These are phyloP conservation scores for Fusarium sp. DNA, from an alignment of 2,329 filamentous ascomycete species.

Conservation along the genomic window DNA sequence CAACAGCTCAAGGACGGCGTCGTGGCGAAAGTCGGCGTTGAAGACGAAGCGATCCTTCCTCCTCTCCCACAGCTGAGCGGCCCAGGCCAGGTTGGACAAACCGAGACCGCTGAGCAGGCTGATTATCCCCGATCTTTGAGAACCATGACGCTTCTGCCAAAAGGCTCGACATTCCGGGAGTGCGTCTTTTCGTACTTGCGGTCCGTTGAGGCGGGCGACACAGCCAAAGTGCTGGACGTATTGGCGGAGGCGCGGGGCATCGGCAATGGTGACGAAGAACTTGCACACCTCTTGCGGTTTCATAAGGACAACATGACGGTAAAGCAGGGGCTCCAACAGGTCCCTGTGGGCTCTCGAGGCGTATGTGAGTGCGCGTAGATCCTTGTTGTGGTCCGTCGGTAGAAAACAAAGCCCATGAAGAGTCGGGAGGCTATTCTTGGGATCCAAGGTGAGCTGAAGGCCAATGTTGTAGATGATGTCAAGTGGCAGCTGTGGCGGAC, in stretches of 20 bases:
- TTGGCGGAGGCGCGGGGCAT: constrained; percentile 24
- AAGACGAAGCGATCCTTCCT: constrained; percentile 25
- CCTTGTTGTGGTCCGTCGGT: background rate
- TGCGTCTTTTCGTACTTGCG: background rate
- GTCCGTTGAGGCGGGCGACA: background rate
- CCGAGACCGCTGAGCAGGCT: constrained; percentile 7
- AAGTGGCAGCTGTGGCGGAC: constrained; percentile 17
- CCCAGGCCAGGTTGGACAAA: constrained; percentile 20
- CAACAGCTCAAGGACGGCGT: constrained; percentile 27
- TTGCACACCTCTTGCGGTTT: constrained; percentile 12
- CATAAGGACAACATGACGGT: constrained; percentile 23
- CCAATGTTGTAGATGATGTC: constrained; percentile 30
- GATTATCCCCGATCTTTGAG: constrained; percentile 19
- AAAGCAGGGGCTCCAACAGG: constrained; percentile 33
- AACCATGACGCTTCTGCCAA: constrained; percentile 13
- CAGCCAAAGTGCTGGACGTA: constrained; percentile 22
- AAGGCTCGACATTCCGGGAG: constrained; percentile 9
- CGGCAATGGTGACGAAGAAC: constrained; percentile 25
- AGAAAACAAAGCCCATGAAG: background rate
- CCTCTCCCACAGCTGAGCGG: constrained; percentile 18
- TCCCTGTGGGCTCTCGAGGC: constrained; percentile 20
- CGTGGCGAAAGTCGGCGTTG: constrained; percentile 27
- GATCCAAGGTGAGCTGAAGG: background rate
- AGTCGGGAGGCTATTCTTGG: background rate
- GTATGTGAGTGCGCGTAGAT: constrained; percentile 23